phyloP scores from a whole-genome alignment of 371 early-diverging fungal genomes.

The Polyrhizophydium stewartii region DNA sequence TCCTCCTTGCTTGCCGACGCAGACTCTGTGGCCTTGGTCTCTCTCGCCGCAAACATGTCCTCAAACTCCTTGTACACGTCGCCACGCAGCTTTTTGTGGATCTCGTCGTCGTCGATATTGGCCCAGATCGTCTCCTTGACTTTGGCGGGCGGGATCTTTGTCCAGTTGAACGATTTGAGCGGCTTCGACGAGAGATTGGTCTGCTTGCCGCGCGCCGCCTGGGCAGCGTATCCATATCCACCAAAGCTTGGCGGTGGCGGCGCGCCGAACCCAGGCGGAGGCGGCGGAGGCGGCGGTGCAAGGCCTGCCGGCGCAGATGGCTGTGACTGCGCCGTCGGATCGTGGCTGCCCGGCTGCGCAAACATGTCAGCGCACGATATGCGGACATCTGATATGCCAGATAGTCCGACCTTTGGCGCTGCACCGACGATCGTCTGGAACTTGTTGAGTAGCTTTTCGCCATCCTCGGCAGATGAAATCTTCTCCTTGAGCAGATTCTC shows the following conservation, averaged over 20 bases:
- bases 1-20: slow-evolving; percentile 13
- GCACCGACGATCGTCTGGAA: slow-evolving; percentile 1
- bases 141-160: slow-evolving; percentile 38
- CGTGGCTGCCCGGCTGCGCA: too few relatives aligned
- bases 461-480: slow-evolving; percentile 16
- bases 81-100: slow-evolving; percentile 29
- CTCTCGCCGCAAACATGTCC: slow-evolving; percentile 46
- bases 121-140: slow-evolving; percentile 43
- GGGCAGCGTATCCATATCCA: slow-evolving; percentile 5
- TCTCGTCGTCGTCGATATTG: slow-evolving; percentile 36
- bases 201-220: slow-evolving; percentile 20
- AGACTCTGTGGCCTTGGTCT: slow-evolving; percentile 26
- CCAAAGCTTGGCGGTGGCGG: slow-evolving; percentile 26
- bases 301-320: slow-evolving; percentile 7
- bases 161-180: slow-evolving; percentile 53
- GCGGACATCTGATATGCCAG: too few relatives aligned
- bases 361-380: too few relatives aligned
- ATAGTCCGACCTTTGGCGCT: too few relatives aligned
- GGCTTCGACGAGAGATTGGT: slow-evolving; percentile 43
- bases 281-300: slow-evolving; percentile 32
- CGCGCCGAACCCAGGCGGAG: slow-evolving; percentile 18
- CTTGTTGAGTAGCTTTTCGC: slow-evolving; percentile 9
- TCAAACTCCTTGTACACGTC: slow-evolving; percentile 43
- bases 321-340: slow-evolving; percentile 14
- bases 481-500: slow-evolving; percentile 23